A percentile compares a stretch with the other conserved stretches of the same genome.
Evolutionary conservation across 2,329 filamentous ascomycete genomes (phyloP).

Genomic region (Alternaria longipes): DNA sequence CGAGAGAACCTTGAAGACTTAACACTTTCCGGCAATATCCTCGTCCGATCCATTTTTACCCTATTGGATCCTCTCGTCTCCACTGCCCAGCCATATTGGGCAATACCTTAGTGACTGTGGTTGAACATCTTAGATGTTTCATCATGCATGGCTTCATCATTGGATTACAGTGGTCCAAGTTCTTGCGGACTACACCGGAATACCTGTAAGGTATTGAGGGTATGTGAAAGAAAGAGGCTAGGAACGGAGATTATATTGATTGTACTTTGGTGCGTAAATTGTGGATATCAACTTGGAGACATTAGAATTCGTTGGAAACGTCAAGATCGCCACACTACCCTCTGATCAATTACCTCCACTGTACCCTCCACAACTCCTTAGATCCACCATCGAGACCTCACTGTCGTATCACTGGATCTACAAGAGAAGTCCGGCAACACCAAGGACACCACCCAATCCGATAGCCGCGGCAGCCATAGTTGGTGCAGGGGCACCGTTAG

Average conservation of each 20-base stretch:
- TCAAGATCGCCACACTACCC: not conserved
- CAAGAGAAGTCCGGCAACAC: constrained; percentile 4
- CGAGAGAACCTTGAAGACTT: not conserved
- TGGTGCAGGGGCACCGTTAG: not conserved
- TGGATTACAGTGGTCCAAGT: not conserved
- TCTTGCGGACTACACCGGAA: not conserved
- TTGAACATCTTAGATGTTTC: not conserved
- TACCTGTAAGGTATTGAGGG: not conserved
- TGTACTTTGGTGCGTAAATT: not conserved
- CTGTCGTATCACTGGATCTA: not conserved
- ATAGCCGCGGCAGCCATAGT: constrained; percentile 4
- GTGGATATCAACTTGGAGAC: not conserved
- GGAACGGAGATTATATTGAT: not conserved
- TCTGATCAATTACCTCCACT: too few relatives aligned
- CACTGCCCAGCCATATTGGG: not conserved
- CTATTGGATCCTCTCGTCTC: not conserved
- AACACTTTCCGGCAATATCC: not conserved
- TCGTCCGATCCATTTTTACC: not conserved
- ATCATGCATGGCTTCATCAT: not conserved
- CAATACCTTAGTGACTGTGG: not conserved
- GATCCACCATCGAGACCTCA: not conserved
- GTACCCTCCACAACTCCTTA: too few relatives aligned
- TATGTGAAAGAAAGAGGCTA: rapidly evolving
- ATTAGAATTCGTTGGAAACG: not conserved
- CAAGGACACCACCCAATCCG: constrained; percentile 2